Conservation (phyloP, 2,329 filamentous ascomycete species). For the Epichloe baconii region DNA sequence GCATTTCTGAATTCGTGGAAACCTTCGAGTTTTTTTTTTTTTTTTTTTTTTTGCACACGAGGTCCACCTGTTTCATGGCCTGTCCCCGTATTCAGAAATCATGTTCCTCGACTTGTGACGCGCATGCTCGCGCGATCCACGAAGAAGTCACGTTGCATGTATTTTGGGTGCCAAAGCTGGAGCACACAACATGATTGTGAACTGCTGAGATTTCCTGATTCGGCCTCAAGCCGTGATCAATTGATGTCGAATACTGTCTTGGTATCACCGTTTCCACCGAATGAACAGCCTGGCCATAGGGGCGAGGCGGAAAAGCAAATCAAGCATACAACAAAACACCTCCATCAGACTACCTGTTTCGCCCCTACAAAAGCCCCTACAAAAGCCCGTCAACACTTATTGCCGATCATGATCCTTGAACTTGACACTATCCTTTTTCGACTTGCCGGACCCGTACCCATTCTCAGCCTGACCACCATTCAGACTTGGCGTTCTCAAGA, state of each 20-base stretch:
- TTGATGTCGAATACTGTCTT: not conserved
- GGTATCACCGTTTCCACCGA: not conserved
- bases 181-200: not conserved
- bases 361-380: not conserved
- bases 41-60: too few relatives aligned
- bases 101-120: too few relatives aligned
- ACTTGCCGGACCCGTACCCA: slow-evolving; percentile 8
- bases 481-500: slow-evolving; percentile 2
- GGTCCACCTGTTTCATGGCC: too few relatives aligned
- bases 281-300: not conserved
- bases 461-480: slow-evolving; percentile 6
- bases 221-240: not conserved
- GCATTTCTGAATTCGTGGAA: too few relatives aligned
- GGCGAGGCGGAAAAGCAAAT: not conserved
- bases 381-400: not conserved
- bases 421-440: slow-evolving; percentile 2
- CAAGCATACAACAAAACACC: too few relatives aligned
- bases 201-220: not conserved
- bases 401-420: not conserved
- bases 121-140: too few relatives aligned
- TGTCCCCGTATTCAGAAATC: too few relatives aligned
- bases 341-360: not conserved
- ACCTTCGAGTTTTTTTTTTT: too few relatives aligned
- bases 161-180: not conserved
- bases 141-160: too few relatives aligned